Percentiles rank a stretch among this genome's conserved stretches.
phyloP scores from a whole-genome alignment of 202 grass and related monocot species.

The Musa balbisiana region DNA sequence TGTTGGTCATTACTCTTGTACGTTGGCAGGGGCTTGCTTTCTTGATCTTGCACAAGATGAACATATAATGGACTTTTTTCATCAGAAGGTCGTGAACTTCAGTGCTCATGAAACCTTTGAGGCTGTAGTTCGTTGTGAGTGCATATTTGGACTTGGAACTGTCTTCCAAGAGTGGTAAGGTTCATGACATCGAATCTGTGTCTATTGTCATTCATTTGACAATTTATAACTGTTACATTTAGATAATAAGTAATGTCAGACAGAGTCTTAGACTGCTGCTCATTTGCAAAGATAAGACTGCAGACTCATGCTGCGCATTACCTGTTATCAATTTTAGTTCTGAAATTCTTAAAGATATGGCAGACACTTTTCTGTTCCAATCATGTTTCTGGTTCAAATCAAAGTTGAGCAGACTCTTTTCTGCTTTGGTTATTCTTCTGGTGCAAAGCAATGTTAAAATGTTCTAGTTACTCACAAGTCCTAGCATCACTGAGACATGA shows the following conservation, averaged over 20 bases:
- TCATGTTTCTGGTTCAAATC: no score
- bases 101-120: slow-evolving; percentile 58
- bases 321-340: no score
- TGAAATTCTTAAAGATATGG: no score
- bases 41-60: slow-evolving; percentile 24
- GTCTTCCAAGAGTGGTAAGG: slow-evolving; percentile 49
- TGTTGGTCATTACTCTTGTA: slow-evolving; percentile 1
- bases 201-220: neutral
- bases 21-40: slow-evolving; percentile 10
- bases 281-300: neutral
- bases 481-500: no score
- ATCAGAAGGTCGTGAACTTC: slow-evolving; percentile 38
- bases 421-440: no score
- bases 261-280: slow-evolving; percentile 17
- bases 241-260: no score
- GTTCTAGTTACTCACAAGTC: no score
- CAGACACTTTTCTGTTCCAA: no score
- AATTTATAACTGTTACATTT: no score
- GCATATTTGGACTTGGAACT: slow-evolving; percentile 50
- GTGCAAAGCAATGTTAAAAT: no score
- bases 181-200: neutral
- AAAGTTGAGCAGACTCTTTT: no score
- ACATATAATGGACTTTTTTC: slow-evolving; percentile 43
- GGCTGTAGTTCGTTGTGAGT: slow-evolving; percentile 52
- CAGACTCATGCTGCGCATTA: no score